These are phyloP conservation scores for Panaeolus papilionaceus DNA, from an alignment of 768 basidiomycete species.

Conservation along the genomic window DNA sequence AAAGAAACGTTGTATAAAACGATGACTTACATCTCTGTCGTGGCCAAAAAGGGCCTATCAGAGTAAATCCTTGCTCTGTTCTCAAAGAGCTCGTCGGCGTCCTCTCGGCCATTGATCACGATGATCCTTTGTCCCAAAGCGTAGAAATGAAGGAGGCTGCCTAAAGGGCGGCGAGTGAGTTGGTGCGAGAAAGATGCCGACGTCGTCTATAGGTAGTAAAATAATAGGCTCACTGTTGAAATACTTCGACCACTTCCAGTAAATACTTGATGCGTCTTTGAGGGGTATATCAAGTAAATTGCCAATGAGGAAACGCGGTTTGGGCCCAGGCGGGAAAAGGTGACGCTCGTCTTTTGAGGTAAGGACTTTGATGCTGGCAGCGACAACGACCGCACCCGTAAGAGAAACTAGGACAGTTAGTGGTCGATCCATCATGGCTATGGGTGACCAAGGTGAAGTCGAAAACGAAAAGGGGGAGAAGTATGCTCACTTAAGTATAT, in stretches of 20 bases:
- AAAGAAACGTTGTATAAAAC: neutral
- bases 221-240: constrained; percentile 16
- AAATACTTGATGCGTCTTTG: constrained; percentile 6
- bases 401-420: neutral
- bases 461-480: neutral
- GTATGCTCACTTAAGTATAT: no score
- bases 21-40: constrained; percentile 22
- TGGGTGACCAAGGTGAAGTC: neutral
- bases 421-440: neutral
- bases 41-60: constrained; percentile 15
- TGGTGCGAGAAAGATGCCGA: neutral
- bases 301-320: constrained; percentile 33
- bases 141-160: constrained; percentile 31
- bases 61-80: constrained; percentile 16
- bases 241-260: constrained; percentile 20
- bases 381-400: neutral
- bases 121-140: constrained; percentile 32
- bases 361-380: neutral
- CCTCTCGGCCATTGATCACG: constrained; percentile 34
- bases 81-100: constrained; percentile 24
- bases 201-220: no score
- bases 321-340: constrained; percentile 30
- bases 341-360: neutral
- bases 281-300: constrained; percentile 27
- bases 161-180: constrained; percentile 14